phyloP scores from a whole-genome alignment of 2,329 filamentous ascomycete genomes.

The Cladosporium velox region DNA sequence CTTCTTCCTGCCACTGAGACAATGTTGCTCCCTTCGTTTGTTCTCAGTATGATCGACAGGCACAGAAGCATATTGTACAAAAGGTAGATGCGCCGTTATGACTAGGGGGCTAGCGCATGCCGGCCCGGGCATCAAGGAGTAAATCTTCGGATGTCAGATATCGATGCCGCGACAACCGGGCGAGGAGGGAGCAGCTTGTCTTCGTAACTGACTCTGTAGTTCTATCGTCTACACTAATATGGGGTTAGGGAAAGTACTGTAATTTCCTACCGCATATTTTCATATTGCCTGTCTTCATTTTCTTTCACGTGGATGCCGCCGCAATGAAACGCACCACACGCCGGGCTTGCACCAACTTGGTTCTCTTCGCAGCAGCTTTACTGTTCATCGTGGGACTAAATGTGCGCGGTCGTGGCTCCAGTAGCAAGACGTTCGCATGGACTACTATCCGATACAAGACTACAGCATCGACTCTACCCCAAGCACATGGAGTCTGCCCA shows the following conservation, averaged over 20 bases:
- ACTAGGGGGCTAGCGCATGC: slow-evolving; percentile 1
- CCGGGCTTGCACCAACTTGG: slow-evolving; percentile 40
- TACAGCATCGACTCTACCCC: slow-evolving; percentile 35
- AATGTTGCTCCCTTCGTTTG: neutral
- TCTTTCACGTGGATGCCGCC: neutral
- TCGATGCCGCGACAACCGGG: slow-evolving; percentile 3
- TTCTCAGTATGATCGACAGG: neutral
- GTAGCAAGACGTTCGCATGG: slow-evolving; percentile 45
- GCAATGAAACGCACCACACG: slow-evolving; percentile 43
- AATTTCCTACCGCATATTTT: neutral
- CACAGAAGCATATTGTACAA: neutral
- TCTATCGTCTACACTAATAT: neutral
- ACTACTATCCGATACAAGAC: slow-evolving; percentile 47
- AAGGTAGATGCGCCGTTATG: neutral
- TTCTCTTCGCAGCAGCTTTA: slow-evolving; percentile 40
- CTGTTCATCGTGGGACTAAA: slow-evolving; percentile 44
- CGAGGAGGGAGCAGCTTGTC: neutral
- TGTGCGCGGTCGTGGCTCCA: slow-evolving; percentile 31
- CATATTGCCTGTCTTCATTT: neutral
- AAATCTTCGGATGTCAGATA: slow-evolving; percentile 9
- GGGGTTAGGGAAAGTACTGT: neutral
- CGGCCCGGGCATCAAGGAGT: neutral
- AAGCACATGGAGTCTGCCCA: slow-evolving; percentile 47
- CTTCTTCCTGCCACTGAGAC: neutral
- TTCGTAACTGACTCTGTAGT: neutral